These are phyloP conservation scores for Sisymbrium irio DNA, from an alignment of 345 rosid species.

Conservation along the genomic window DNA sequence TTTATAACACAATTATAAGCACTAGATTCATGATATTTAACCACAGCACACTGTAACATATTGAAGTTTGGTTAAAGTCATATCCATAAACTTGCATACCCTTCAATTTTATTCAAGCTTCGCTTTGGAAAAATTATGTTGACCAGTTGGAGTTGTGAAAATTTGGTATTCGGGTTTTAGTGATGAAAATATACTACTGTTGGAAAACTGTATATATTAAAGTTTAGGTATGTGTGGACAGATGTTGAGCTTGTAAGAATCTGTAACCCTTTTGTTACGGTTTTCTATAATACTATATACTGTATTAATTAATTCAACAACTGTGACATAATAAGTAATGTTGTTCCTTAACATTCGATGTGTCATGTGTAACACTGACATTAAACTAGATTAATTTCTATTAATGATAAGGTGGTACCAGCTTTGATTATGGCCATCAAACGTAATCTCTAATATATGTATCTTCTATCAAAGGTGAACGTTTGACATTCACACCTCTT, in stretches of 20 bases:
- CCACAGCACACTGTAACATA: background rate
- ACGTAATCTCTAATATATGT: background rate
- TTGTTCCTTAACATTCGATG: background rate
- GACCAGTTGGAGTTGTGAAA: background rate
- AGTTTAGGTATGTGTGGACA: constrained; percentile 3
- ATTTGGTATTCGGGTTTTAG: background rate
- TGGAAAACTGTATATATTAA: background rate
- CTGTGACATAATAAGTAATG: constrained; percentile 9
- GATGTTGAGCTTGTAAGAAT: background rate
- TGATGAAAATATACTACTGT: background rate
- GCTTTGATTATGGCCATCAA: constrained; percentile 16
- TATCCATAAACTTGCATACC: background rate
- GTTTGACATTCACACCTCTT: background rate
- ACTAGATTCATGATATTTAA: background rate
- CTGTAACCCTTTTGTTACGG: background rate
- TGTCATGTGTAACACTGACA: background rate
- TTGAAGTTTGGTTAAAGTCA: background rate
- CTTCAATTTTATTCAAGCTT: background rate
- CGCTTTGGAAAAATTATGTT: background rate
- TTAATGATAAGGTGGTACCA: constrained; percentile 14
- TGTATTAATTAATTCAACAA: background rate
- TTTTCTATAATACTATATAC: background rate
- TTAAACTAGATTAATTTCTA: constrained; percentile 17
- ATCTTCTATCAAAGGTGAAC: background rate
- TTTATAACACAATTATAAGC: background rate